phyloP scores from a whole-genome alignment of 75 land plant species.

The Sequoia sempervirens region DNA sequence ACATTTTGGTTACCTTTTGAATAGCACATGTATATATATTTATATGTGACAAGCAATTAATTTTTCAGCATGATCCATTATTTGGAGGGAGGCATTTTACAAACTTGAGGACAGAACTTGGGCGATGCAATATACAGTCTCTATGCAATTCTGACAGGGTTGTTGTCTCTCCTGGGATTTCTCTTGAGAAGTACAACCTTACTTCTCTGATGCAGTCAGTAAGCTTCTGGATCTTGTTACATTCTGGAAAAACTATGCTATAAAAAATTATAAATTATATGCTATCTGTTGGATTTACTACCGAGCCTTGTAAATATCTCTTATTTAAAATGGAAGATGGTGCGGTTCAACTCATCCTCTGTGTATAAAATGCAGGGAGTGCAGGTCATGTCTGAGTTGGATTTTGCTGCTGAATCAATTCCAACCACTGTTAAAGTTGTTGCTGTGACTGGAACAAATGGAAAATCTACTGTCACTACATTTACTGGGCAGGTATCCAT shows the following conservation, averaged over 20 bases:
- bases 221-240: conserved; percentile 9
- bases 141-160: conserved; percentile 35
- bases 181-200: conserved; percentile 36
- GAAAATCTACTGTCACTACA: conserved; percentile 63
- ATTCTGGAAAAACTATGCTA: background rate
- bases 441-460: conserved; percentile 73
- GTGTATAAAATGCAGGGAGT: conserved; percentile 34
- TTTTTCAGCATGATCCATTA: conserved; percentile 24
- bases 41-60: conserved; percentile 7
- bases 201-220: conserved; percentile 43
- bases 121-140: conserved; percentile 22
- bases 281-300: background rate
- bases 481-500: conserved; percentile 62
- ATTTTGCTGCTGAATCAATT: conserved; percentile 64
- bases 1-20: background rate
- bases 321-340: background rate
- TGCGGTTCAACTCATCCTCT: background rate
- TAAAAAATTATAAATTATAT: background rate
- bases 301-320: background rate
- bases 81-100: conserved; percentile 9
- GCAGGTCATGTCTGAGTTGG: conserved; percentile 56
- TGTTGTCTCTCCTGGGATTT: conserved; percentile 74
- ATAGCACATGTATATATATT: background rate
- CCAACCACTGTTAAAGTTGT: conserved; percentile 39
- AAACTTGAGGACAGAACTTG: conserved; percentile 30